Evolutionary conservation across 192 early-diverging fungal species (phyloP).

Genomic region (Linnemannia hyalina): DNA sequence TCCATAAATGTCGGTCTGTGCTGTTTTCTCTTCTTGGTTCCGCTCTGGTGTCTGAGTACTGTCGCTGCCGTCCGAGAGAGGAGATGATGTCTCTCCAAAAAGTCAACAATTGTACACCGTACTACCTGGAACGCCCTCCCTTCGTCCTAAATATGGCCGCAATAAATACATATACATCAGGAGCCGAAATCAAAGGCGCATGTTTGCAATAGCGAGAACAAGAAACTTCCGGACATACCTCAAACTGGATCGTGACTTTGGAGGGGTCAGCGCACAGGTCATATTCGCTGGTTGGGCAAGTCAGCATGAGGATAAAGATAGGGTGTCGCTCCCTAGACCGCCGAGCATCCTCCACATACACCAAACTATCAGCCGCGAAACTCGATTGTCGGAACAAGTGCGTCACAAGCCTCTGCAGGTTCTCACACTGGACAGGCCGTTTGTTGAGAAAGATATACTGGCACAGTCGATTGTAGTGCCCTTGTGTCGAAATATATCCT

Average conservation of each 20-base stretch:
- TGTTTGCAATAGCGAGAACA: too few relatives aligned
- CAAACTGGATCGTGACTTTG: conserved; percentile 67
- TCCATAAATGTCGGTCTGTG: background rate
- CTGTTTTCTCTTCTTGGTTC: conserved; percentile 23
- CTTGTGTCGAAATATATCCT: conserved; percentile 39
- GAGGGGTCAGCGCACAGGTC: conserved; percentile 69
- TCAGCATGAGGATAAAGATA: conserved; percentile 67
- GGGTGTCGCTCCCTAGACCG: conserved; percentile 59
- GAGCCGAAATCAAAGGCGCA: background rate
- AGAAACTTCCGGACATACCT: conserved; percentile 38
- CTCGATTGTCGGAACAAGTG: conserved; percentile 35
- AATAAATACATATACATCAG: background rate
- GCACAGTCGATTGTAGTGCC: conserved; percentile 45
- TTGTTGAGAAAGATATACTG: conserved; percentile 47
- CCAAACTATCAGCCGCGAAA: conserved; percentile 38
- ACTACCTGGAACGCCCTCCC: conserved; percentile 32
- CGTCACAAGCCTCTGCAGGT: conserved; percentile 2
- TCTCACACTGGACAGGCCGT: conserved; percentile 29
- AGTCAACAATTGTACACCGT: conserved; percentile 30
- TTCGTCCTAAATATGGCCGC: conserved; percentile 20
- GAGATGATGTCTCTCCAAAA: conserved; percentile 46
- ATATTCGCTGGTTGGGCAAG: conserved; percentile 58
- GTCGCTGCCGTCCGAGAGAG: conserved; percentile 30
- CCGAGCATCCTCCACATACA: conserved; percentile 19
- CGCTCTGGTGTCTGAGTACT: conserved; percentile 10